Evolutionary conservation across 163 green algal genomes (phyloP), one percentile per base, ranked within the genome.

Genomic region (Chlamydomonas reinhardtii): DNA sequence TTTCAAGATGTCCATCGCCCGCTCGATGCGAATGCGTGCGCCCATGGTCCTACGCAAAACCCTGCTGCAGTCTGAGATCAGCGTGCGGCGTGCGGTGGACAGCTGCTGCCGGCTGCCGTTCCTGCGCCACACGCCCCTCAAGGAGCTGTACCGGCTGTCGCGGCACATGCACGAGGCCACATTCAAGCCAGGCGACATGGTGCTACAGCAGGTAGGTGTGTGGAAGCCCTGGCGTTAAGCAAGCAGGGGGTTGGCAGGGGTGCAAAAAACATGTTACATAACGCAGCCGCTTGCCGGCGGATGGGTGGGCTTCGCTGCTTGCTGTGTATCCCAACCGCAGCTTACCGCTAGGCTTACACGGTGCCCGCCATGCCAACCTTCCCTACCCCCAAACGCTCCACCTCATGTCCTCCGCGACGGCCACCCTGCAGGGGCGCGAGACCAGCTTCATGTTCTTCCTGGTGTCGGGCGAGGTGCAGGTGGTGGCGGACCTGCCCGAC

Each of bases 61-160:
- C 39, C 8, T 48, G 39, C 39, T 17, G 6, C 76, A 90, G 62
- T 73, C 73, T 5, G 73, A 86, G 80, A 86, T 86, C 69, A 73
- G 69, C 34, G 43, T 86, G 25, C 82, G 76, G 0, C 72, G 76
- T 9, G 72, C 85, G 0, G 72, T 92, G 32, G 86, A 89, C 65
- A 29, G 35, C 37, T 79, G 70, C 39, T 92, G 89, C 72, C 85
- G 90, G n/a, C 64, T 93, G 29, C 90, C 90, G 14, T 90, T 83
- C 68, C 76, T 93, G 64, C 85, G 90, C 62, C 90, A 93, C 76
- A 92, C 90, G 24, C 90, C 90, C 3, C 64, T 93, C 62, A 91
- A 89, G 72, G 87, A 93, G 81, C 84, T 93, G 35, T 75, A 79
- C 64, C 72, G 75, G 20, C 80, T 93, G 64, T 74, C 87, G 16